These are phyloP conservation scores for Leishmania gerbilli DNA, from an alignment of 208 protist genomes.

Conservation along the genomic window DNA sequence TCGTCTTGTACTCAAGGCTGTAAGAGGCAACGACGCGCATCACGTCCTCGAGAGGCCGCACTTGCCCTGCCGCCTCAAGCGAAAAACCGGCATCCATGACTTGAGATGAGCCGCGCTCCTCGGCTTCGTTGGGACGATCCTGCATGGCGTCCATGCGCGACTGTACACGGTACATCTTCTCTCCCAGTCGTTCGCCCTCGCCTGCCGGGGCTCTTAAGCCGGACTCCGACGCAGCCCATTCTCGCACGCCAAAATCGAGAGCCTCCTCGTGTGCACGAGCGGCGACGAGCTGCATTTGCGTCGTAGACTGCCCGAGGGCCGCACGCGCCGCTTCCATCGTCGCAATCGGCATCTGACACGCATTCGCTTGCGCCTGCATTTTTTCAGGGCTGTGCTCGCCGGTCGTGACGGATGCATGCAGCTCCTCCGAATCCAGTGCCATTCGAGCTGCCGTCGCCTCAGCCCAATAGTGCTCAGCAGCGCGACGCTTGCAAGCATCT, in stretches of 20 bases:
- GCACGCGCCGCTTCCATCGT: background rate
- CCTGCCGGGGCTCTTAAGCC: background rate
- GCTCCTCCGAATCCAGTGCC: background rate
- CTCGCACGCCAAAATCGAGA: background rate
- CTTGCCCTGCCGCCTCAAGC: conserved; percentile 7
- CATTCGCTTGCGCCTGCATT: background rate
- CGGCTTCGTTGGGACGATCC: background rate
- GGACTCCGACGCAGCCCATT: background rate
- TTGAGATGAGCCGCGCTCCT: background rate
- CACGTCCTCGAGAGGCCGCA: conserved; percentile 2
- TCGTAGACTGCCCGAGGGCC: background rate
- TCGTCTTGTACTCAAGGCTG: conserved; percentile 5
- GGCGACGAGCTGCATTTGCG: background rate
- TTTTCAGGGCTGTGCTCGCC: background rate
- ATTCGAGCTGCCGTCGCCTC: background rate
- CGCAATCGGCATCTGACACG: background rate
- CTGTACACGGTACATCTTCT: background rate
- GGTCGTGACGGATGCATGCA: background rate
- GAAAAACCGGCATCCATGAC: background rate
- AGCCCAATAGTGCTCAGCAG: background rate
- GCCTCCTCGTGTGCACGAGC: background rate
- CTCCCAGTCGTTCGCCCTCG: background rate
- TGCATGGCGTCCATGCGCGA: background rate
- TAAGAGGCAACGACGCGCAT: background rate
- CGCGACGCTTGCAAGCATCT: conserved; percentile 1